Conservation (phyloP, 257 asterid species). For the Solanum tarijense region DNA sequence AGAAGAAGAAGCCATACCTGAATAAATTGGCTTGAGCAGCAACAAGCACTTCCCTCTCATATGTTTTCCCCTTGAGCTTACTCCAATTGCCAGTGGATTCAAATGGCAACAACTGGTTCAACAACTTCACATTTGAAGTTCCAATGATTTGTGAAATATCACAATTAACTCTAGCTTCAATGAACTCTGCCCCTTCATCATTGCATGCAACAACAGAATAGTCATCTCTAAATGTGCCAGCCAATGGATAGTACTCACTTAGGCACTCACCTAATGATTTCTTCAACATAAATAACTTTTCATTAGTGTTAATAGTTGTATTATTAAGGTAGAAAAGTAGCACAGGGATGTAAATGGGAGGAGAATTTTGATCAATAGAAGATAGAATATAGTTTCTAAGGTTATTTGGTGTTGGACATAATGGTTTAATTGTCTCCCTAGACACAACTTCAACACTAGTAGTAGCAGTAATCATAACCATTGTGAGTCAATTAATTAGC, state of each 20-base stretch:
- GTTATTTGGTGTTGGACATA: neutral
- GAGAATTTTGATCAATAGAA: neutral
- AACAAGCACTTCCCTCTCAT: neutral
- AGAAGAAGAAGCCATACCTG: slow-evolving; percentile 10
- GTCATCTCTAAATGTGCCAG: slow-evolving; percentile 13
- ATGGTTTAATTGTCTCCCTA: neutral
- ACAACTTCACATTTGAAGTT: neutral
- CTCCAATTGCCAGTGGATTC: neutral
- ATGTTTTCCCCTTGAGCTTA: neutral
- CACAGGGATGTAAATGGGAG: neutral
- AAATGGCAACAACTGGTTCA: slow-evolving; percentile 4
- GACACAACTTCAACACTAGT: neutral
- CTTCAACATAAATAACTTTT: neutral
- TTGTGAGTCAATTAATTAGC: neutral
- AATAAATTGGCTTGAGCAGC: slow-evolving; percentile 19
- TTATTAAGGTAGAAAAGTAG: neutral
- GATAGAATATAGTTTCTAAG: neutral
- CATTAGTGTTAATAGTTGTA: neutral
- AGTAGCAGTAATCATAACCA: neutral
- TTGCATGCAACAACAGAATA: slow-evolving; percentile 5
- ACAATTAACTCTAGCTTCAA: slow-evolving; percentile 11
- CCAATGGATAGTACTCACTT: slow-evolving; percentile 23
- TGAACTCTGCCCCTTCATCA: slow-evolving; percentile 17
- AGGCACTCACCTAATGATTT: slow-evolving; percentile 11
- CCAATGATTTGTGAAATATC: neutral